phyloP scores from a whole-genome alignment of 768 basidiomycete genomes.

The Hirschioporus abietinus region DNA sequence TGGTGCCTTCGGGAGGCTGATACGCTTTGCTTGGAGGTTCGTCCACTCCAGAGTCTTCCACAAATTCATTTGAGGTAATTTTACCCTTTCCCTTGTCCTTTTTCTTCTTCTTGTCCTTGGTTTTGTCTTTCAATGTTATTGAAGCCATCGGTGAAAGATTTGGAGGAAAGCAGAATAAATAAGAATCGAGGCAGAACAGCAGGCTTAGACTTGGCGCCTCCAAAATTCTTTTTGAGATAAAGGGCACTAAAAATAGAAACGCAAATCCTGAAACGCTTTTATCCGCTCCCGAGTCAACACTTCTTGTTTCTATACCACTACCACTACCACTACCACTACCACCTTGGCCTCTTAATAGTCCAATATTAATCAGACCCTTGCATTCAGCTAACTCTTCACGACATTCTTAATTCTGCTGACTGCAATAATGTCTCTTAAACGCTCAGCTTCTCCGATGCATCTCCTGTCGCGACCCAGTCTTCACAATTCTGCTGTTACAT shows the following conservation, averaged over 20 bases:
- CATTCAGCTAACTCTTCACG: not conserved
- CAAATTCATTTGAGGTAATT: not conserved
- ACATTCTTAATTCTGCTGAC: not conserved
- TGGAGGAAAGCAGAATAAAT: not conserved
- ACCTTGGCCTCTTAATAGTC: too few species aligned
- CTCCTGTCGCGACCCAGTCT: conserved; percentile 38
- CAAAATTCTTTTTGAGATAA: too few species aligned
- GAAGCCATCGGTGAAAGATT: not conserved
- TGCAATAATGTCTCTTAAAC: not conserved
- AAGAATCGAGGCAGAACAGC: not conserved
- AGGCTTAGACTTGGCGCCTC: not conserved
- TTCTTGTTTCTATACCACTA: too few species aligned
- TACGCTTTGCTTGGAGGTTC: conserved; percentile 30
- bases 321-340: too few species aligned
- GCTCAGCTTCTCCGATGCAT: conserved; percentile 23
- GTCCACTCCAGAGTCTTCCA: not conserved
- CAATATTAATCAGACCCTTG: not conserved
- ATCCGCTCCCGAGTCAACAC: too few species aligned
- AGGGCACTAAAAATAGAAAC: too few species aligned
- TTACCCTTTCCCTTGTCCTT: not conserved
- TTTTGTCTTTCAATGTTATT: not conserved
- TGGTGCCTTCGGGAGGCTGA: conserved; percentile 49
- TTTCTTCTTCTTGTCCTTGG: not conserved
- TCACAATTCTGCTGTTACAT: conserved; percentile 37
- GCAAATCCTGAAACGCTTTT: too few species aligned